These are phyloP conservation scores for Sicyos baderoa DNA, from an alignment of 306 rosid species.

Conservation along the genomic window DNA sequence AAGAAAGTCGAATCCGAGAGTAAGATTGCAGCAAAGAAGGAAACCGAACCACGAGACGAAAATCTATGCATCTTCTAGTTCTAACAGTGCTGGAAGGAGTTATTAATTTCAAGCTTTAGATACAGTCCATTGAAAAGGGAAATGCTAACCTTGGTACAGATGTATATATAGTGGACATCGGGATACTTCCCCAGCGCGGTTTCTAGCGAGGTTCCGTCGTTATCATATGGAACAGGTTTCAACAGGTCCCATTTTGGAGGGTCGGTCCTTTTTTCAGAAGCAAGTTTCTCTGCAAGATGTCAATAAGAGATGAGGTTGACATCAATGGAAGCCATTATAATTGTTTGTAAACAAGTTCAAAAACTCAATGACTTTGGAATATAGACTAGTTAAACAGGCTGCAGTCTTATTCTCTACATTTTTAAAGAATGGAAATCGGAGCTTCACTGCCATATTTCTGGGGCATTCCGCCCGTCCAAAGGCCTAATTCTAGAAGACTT, in stretches of 20 bases:
- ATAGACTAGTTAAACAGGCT: neutral
- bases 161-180: slow-evolving; percentile 65
- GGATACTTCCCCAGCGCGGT: slow-evolving; percentile 52
- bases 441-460: too few relatives aligned
- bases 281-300: slow-evolving; percentile 54
- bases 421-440: too few relatives aligned
- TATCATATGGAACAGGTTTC: slow-evolving; percentile 53
- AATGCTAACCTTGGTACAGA: slow-evolving; percentile 55
- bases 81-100: neutral
- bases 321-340: neutral
- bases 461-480: too few relatives aligned
- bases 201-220: slow-evolving; percentile 53
- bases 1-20: neutral
- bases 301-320: neutral
- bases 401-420: neutral
- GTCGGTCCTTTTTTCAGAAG: slow-evolving; percentile 36
- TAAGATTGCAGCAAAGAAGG: neutral
- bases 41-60: neutral
- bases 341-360: neutral
- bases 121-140: neutral
- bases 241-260: slow-evolving; percentile 61
- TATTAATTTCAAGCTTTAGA: neutral
- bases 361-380: neutral
- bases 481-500: too few relatives aligned
- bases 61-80: neutral